Evolutionary conservation across 331 rosid genomes (phyloP), one percentile per base, ranked within the genome.

Genomic region (Pyrus hybrid): DNA sequence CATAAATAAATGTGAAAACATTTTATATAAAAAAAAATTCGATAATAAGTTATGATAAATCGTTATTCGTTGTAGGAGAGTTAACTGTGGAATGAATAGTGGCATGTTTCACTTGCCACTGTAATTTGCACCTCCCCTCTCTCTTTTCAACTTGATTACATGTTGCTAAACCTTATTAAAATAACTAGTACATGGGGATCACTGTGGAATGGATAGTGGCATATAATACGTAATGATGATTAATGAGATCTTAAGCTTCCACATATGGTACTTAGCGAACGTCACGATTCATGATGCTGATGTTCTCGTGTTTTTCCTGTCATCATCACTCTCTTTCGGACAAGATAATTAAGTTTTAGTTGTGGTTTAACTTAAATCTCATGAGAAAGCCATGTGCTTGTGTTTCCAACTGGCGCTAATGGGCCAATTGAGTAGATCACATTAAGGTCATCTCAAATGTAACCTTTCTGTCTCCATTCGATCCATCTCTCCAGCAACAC

Each of bases 331-430:
- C 71, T 67, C 71, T 60, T 5, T 90, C 83, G 87, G 91, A 87
- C 86, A 83, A 78, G 90, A 87, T 77, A 79, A 90, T 81, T 77
- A 84, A 73, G 80, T 53, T 83, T 43, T 84, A 79, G 83, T 77
- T 69, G 87, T 61, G 91, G 75, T 85, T 85, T 77, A 77, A 89
- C 85, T 70, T 63, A 76, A 80, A 83, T 73, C 83, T 80, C 79
- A 84, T 84, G 88, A 80, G 84, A 80, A 81, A 74, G 83, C 90
- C 97, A 93, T 93, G 96, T 93, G 93, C 89, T 84, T 75, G 68
- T 92, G 96, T 90, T 88, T 85, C 86, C 85, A 77, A 75, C 80
- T 63, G 30, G 57, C 45, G 82, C 85, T 83, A 87, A 90, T 83
- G 89, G 87, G 71, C 92, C 91, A 83, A 85, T 70, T 81, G 81